A percentile compares a stretch with the other conserved stretches of the same genome.
phyloP scores from a whole-genome alignment of 2,329 filamentous ascomycete species.

The Colletotrichum spaethianum region DNA sequence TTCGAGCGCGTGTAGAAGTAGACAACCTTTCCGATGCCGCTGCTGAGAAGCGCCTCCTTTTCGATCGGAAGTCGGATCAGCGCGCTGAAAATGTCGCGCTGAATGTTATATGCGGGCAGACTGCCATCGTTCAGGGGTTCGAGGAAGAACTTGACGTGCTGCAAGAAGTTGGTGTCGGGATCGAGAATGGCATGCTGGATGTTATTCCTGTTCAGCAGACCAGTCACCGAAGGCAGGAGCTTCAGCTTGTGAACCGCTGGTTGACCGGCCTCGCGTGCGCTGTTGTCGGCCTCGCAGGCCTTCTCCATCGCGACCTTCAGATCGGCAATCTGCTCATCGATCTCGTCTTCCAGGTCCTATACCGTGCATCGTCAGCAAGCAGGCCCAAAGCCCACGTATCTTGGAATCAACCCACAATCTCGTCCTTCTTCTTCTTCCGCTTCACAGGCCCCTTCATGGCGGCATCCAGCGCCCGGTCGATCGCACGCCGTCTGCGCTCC shows the following conservation, averaged over 20 bases:
- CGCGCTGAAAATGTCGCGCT: constrained; percentile 91
- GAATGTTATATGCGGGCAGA: constrained; percentile 96
- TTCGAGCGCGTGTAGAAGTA: constrained; percentile 98
- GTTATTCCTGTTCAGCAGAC: constrained; percentile 90
- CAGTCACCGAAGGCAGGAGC: constrained; percentile 91
- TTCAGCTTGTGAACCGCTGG: constrained; percentile 94
- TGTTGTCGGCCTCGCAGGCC: constrained; percentile 89
- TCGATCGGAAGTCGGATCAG: constrained; percentile 87
- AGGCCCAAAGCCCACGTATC: neutral
- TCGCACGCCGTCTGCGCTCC: constrained; percentile 84
- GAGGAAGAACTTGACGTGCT: constrained; percentile 96
- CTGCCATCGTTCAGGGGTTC: constrained; percentile 95
- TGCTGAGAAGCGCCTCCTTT: constrained; percentile 90
- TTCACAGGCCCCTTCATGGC: constrained; percentile 87
- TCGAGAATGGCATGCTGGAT: constrained; percentile 89
- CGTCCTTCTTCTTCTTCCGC: constrained; percentile 84
- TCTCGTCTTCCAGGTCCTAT: constrained; percentile 89
- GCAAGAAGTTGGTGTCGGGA: constrained; percentile 94
- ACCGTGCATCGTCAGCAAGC: constrained; percentile 44
- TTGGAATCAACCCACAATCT: constrained; percentile 75
- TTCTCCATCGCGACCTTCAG: constrained; percentile 92
- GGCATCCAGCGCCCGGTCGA: constrained; percentile 90
- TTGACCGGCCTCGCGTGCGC: constrained; percentile 82
- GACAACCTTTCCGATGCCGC: constrained; percentile 95
- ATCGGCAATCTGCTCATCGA: constrained; percentile 89